Conservation (phyloP, 305 asterid genomes). For the Fraxinus platypoda region DNA sequence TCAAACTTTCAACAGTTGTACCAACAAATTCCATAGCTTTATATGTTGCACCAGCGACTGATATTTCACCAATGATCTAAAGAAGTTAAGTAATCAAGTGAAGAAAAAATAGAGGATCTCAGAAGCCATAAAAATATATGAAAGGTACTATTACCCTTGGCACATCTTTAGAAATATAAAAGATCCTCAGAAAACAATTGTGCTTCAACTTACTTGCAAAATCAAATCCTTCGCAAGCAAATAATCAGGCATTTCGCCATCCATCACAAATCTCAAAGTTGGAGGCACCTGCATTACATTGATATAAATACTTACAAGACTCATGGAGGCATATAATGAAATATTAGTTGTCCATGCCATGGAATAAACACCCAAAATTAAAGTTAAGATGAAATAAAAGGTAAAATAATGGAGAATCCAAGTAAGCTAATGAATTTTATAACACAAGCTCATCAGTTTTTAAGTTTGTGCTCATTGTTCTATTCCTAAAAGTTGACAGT, state of each 20-base stretch:
- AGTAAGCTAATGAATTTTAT: not conserved
- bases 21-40: conserved; percentile 98
- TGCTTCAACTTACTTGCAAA: conserved; percentile 65
- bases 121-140: not conserved
- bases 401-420: not conserved
- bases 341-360: not conserved
- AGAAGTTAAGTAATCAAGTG: conserved; percentile 28
- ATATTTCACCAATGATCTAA: conserved; percentile 93
- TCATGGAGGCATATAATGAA: conserved; percentile 9
- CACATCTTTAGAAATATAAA: not conserved
- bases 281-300: conserved; percentile 77
- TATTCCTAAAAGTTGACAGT: not conserved
- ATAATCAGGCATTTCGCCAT: conserved; percentile 95
- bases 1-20: conserved; percentile 79
- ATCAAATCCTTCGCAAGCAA: conserved; percentile 95
- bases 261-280: conserved; percentile 91
- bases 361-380: not conserved
- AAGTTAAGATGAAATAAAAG: not conserved
- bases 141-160: too few species aligned
- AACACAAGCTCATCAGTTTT: not conserved
- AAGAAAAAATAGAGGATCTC: conserved; percentile 16
- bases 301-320: conserved; percentile 10
- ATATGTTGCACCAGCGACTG: conserved; percentile 96
- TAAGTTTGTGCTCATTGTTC: not conserved
- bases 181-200: not conserved